Conservation (phyloP, 2,329 filamentous ascomycete genomes). For the Nemania serpens region DNA sequence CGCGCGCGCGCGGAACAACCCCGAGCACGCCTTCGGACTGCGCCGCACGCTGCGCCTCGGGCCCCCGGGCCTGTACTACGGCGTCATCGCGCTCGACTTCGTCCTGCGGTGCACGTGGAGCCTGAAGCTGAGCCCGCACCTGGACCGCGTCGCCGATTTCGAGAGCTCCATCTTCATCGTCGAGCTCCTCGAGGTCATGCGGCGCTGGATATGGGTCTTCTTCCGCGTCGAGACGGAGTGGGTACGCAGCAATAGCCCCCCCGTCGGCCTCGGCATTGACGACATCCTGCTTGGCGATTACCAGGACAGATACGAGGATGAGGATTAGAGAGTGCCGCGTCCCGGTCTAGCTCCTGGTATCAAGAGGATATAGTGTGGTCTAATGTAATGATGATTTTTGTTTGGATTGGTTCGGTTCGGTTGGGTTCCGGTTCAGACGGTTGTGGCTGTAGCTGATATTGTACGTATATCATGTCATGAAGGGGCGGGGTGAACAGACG, state of each 20-base stretch:
- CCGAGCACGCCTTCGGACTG: constrained; percentile 76
- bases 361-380: neutral
- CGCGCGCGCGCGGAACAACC: constrained; percentile 51
- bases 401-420: neutral
- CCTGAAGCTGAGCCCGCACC: constrained; percentile 79
- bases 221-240: constrained; percentile 94
- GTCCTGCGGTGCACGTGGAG: constrained; percentile 88
- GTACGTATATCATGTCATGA: constrained; percentile 24
- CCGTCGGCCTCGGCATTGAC: constrained; percentile 61
- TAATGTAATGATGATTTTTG: neutral
- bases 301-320: constrained; percentile 66
- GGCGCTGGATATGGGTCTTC: constrained; percentile 97
- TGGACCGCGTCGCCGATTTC: constrained; percentile 83
- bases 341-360: constrained; percentile 7
- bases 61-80: constrained; percentile 77
- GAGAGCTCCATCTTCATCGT: constrained; percentile 89
- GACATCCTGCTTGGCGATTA: constrained; percentile 75
- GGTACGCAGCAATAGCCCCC: constrained; percentile 59
- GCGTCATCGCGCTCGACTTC: constrained; percentile 77
- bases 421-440: neutral
- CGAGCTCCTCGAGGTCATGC: constrained; percentile 82
- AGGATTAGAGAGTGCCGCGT: constrained; percentile 40
- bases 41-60: constrained; percentile 76
- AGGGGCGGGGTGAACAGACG: neutral
- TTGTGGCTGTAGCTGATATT: neutral